These are phyloP conservation scores for Lentinula novae-zelandiae DNA, from an alignment of 1,284 basidiomycete genomes.

Conservation along the genomic window DNA sequence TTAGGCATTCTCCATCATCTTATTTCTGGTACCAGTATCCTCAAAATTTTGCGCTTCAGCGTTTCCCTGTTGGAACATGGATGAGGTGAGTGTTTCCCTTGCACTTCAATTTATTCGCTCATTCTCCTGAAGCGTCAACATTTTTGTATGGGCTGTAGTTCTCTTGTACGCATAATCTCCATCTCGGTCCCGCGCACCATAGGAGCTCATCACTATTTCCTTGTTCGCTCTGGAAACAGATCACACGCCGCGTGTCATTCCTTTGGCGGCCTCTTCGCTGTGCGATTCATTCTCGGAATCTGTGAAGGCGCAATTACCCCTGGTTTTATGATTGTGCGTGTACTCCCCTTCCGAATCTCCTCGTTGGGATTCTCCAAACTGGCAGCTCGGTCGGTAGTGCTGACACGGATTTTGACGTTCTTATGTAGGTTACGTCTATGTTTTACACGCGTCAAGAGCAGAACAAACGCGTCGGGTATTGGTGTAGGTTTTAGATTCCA, in stretches of 20 bases:
- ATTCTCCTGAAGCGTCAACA: slow-evolving; percentile 48
- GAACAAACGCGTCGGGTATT: slow-evolving; percentile 69
- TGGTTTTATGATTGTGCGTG: slow-evolving; percentile 67
- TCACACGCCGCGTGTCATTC: slow-evolving; percentile 23
- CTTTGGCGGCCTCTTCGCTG: slow-evolving; percentile 65
- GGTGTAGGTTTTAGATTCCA: slow-evolving; percentile 48
- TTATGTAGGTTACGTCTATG: slow-evolving; percentile 47
- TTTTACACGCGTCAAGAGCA: slow-evolving; percentile 81
- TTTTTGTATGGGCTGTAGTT: slow-evolving; percentile 65
- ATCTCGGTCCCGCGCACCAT: neutral
- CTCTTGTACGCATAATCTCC: slow-evolving; percentile 29
- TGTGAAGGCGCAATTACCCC: slow-evolving; percentile 77
- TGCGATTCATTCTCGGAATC: slow-evolving; percentile 54
- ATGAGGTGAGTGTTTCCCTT: slow-evolving; percentile 36
- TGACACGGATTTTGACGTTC: slow-evolving; percentile 33
- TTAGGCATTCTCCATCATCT: neutral
- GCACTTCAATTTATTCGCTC: neutral
- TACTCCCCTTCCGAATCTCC: slow-evolving; percentile 54
- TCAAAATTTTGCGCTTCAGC: slow-evolving; percentile 75
- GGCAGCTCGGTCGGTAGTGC: neutral
- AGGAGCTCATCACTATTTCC: slow-evolving; percentile 19
- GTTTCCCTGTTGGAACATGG: slow-evolving; percentile 76
- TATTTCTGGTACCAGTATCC: slow-evolving; percentile 47
- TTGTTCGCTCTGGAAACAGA: neutral
- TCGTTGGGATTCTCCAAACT: slow-evolving; percentile 51